Evolutionary conservation across 176 grass and related monocot species (phyloP).

Genomic region (Hordeum marinum): DNA sequence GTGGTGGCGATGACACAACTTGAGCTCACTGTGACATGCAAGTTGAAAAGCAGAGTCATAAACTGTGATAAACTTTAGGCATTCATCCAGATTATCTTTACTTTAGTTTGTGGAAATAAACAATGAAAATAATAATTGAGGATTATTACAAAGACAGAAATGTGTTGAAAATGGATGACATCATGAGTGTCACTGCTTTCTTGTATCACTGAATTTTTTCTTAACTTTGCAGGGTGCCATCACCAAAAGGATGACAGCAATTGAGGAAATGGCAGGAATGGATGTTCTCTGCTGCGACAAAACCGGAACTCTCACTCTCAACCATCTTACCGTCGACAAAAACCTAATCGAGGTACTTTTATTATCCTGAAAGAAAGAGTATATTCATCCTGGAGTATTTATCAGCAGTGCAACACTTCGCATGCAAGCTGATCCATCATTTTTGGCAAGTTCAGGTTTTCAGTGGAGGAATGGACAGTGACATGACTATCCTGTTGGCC

Average conservation of each 20-base stretch:
- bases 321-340: constrained; percentile 76
- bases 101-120: too few species aligned
- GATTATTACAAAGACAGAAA: too few species aligned
- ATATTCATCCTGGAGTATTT: not conserved
- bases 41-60: too few species aligned
- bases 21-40: too few species aligned
- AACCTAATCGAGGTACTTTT: constrained; percentile 58
- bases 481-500: constrained; percentile 63
- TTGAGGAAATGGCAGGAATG: constrained; percentile 90
- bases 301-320: constrained; percentile 84
- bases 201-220: not conserved
- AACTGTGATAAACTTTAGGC: too few species aligned
- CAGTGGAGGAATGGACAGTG: constrained; percentile 58
- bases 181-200: too few species aligned
- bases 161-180: too few species aligned
- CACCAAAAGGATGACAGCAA: constrained; percentile 87
- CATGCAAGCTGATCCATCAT: not conserved
- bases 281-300: constrained; percentile 94
- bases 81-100: too few species aligned
- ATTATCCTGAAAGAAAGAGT: not conserved
- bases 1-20: too few species aligned
- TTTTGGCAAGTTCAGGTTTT: constrained; percentile 54
- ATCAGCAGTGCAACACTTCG: not conserved
- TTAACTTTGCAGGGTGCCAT: constrained; percentile 64
- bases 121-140: too few species aligned